Base-by-base conservation (phyloP, 2,329 filamentous ascomycete genomes). In the Apiospora sp. region DNA sequence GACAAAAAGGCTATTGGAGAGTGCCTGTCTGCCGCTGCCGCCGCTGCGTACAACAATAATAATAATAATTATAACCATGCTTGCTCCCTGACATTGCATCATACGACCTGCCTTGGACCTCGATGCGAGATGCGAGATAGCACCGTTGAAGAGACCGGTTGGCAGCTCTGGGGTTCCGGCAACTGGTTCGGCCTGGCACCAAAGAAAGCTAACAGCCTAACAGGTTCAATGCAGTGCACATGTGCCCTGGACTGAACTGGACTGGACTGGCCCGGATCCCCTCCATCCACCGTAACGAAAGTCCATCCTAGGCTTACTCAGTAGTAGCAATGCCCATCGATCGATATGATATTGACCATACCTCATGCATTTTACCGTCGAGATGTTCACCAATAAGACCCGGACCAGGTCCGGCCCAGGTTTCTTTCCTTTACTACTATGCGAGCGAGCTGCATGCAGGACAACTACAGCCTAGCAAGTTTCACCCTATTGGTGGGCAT, bases 401-500 rank as follows among this genome's bases (percentile, higher is more conserved):
- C 27, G 49, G n/a, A 7, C 46, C 49, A 54, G 51, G 27, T 30
- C 51, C 51, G 34, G 27, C 24, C 27, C 51, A 58, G 16, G 51
- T 30, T 58, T 14, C 51, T 19, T 58, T 58, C 24, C 24, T 54
- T 27, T 30, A n/a, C n/a, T n/a, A n/a, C n/a, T n/a, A 58, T 58
- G 51, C 51, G 51, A 58, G 51, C 51, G 51, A 58, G 27, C 51
- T 58, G 51, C 51, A 34, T 34, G 51, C 51, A 58, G 58, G 41
- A 64, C 19, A 12, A n/a, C 7, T 4, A 22, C 14, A 41, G 1
- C 30, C 30, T 64, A 41, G 34, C 58, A 64, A 34, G 58, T 37
- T 41, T 64, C 34, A 64, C 58, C 41, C 34, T 41, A 64, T 64
- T 64, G 58, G 58, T 64, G 58, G 58, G 34, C 34, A 7, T 22